phyloP scores from a whole-genome alignment of 2,329 filamentous ascomycete genomes.

The Diaporthe nobilis region DNA sequence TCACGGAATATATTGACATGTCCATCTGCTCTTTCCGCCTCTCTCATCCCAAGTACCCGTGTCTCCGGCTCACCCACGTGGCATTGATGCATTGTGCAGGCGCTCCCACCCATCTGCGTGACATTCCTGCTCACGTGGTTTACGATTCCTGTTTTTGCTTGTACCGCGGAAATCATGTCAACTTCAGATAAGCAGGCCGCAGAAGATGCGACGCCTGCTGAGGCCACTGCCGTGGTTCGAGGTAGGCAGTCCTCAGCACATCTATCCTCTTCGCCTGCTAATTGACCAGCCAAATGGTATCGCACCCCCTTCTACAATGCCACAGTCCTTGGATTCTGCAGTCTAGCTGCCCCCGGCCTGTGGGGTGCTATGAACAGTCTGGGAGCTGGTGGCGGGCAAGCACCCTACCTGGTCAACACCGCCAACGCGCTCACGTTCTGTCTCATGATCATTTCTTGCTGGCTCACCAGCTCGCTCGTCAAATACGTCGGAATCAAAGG shows the following conservation, averaged over 20 bases:
- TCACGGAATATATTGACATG: neutral
- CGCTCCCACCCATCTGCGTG: neutral
- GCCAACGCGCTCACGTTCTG: conserved; percentile 47
- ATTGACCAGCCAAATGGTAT: neutral
- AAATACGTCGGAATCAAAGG: conserved; percentile 18
- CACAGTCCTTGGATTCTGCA: conserved; percentile 5
- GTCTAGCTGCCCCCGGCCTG: conserved; percentile 56
- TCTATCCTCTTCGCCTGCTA: neutral
- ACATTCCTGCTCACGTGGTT: no score
- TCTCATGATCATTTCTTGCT: conserved; percentile 44
- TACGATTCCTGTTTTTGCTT: fast-evolving
- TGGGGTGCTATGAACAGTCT: conserved; percentile 69
- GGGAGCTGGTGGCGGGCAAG: neutral
- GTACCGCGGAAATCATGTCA: neutral
- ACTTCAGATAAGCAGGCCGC: neutral
- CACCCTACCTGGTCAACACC: conserved; percentile 1
- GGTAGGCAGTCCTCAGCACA: neutral
- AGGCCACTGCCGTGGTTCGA: neutral
- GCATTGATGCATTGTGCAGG: neutral
- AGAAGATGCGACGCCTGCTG: neutral
- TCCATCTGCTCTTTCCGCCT: neutral
- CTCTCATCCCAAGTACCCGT: neutral
- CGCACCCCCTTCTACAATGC: conserved; percentile 9
- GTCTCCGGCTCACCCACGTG: neutral
- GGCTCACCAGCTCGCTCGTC: conserved; percentile 1